These are phyloP conservation scores for Pythium sukuiense DNA, from an alignment of 352 stramenopile species.

Conservation along the genomic window DNA sequence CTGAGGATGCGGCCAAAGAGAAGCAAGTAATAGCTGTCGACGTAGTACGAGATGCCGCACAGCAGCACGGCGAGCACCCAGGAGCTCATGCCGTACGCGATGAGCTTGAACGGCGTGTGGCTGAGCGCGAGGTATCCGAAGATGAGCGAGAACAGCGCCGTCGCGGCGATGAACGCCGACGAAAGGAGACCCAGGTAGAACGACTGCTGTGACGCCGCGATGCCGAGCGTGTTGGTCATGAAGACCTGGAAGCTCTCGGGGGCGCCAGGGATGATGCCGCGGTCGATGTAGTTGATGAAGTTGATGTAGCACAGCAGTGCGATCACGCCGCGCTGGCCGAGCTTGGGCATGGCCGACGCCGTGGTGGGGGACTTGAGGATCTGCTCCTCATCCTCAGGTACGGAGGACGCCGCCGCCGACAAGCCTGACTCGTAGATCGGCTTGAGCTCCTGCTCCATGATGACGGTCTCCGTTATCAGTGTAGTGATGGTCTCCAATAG, in stretches of 20 bases:
- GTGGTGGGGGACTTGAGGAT: background rate
- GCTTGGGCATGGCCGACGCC: slow-evolving; percentile 1
- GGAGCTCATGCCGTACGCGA: slow-evolving; percentile 82
- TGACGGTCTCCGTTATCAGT: background rate
- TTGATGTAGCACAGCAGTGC: slow-evolving; percentile 90
- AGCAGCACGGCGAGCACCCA: slow-evolving; percentile 89
- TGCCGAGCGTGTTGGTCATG: slow-evolving; percentile 71
- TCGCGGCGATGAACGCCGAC: slow-evolving; percentile 93
- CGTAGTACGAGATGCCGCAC: slow-evolving; percentile 69
- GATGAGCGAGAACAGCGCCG: slow-evolving; percentile 87
- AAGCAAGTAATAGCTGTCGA: slow-evolving; percentile 88
- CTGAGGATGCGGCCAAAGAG: slow-evolving; percentile 84
- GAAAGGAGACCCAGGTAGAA: slow-evolving; percentile 88
- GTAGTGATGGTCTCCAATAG: background rate
- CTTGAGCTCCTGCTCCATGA: background rate
- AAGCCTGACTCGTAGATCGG: slow-evolving; percentile 1
- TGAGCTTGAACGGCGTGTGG: slow-evolving; percentile 88
- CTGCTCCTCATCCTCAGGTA: background rate
- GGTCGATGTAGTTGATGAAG: slow-evolving; percentile 95
- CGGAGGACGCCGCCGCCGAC: background rate
- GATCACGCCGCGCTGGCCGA: slow-evolving; percentile 50
- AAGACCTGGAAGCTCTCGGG: slow-evolving; percentile 92
- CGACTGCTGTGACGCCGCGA: slow-evolving; percentile 58
- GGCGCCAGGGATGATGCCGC: slow-evolving; percentile 93
- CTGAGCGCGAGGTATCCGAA: slow-evolving; percentile 90